A percentile compares a stretch with the other conserved stretches of the same genome.
Evolutionary conservation across 139 green algal species (phyloP).

Genomic region (Trebouxia sp.): DNA sequence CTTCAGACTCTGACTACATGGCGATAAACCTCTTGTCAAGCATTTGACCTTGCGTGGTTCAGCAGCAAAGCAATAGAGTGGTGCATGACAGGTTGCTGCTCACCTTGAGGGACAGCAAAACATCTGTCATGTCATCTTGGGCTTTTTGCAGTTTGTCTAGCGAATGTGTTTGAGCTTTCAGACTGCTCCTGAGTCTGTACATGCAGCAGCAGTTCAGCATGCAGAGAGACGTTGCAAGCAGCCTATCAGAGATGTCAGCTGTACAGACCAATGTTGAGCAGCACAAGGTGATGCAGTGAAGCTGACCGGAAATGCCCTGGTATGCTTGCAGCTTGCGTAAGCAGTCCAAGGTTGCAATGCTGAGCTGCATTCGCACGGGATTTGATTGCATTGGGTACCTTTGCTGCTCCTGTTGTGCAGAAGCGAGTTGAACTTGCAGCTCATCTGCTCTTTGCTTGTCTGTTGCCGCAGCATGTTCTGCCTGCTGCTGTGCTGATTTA

Average conservation of each 20-base stretch:
- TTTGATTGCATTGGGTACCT: not conserved
- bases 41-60: too few relatives aligned
- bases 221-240: too few relatives aligned
- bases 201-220: too few relatives aligned
- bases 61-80: not conserved
- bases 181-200: not conserved
- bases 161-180: not conserved
- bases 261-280: too few relatives aligned
- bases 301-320: too few relatives aligned
- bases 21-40: not conserved
- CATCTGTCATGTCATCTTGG: conserved; percentile 17
- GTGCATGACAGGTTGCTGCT: not conserved
- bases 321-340: too few relatives aligned
- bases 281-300: too few relatives aligned
- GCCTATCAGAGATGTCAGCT: not conserved
- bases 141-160: not conserved
- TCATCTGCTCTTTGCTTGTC: conserved; percentile 21
- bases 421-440: not conserved
- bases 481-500: not conserved
- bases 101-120: conserved; percentile 5
- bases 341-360: too few relatives aligned
- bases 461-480: conserved; percentile 4
- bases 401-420: conserved; percentile 4
- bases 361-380: too few relatives aligned
- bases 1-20: conserved; percentile 9